Conservation (phyloP, 495 filamentous ascomycete species). For the Margaritispora aquatica region DNA sequence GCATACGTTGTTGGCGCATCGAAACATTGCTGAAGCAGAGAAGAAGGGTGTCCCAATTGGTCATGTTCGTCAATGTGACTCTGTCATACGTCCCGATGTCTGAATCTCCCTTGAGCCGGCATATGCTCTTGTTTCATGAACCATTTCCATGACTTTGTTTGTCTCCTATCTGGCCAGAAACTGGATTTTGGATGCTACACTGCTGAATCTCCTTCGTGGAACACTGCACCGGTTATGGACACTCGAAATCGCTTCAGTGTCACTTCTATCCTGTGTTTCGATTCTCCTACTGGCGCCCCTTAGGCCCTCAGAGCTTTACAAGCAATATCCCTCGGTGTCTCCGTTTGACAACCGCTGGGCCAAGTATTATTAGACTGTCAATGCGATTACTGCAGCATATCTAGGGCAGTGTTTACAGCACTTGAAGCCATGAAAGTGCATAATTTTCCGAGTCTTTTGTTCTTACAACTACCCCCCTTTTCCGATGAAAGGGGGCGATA, state of each 20-base stretch:
- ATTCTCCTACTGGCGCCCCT: not conserved
- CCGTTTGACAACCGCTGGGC: slow-evolving; percentile 12
- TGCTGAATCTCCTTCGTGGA: not conserved
- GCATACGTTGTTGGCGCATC: not conserved
- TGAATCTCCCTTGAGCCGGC: not conserved
- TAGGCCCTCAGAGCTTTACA: not conserved
- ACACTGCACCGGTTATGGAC: not conserved
- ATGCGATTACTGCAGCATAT: slow-evolving; percentile 11
- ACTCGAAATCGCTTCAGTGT: slow-evolving; percentile 4
- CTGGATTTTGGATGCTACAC: not conserved
- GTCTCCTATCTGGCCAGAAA: not conserved
- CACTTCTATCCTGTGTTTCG: slow-evolving; percentile 14
- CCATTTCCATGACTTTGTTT: not conserved
- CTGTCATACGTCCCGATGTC: not conserved
- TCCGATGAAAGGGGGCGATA: not conserved
- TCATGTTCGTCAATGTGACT: not conserved
- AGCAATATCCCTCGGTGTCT: not conserved
- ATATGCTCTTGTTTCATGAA: not conserved
- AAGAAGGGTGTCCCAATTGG: not conserved
- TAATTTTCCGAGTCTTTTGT: not conserved
- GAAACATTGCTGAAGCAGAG: not conserved
- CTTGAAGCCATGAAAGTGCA: not conserved
- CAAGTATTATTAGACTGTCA: slow-evolving; percentile 11
- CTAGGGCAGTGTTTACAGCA: not conserved
- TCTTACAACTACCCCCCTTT: not conserved